phyloP scores from a whole-genome alignment of 2,329 filamentous ascomycete species.

The Bipolaris oryzae region DNA sequence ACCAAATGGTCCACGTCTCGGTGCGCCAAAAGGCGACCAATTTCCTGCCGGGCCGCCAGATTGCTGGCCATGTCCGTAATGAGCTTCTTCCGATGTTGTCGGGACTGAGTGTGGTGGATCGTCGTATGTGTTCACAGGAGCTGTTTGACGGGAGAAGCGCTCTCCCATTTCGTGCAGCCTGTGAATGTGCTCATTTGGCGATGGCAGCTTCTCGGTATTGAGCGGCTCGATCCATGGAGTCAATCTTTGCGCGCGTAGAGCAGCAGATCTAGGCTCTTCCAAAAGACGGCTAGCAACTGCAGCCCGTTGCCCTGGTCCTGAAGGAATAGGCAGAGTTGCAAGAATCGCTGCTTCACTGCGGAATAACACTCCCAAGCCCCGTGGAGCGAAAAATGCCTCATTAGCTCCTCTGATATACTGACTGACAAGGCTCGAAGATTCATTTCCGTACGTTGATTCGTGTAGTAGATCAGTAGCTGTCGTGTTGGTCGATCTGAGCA shows the following conservation, averaged over 20 bases:
- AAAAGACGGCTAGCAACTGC: slow-evolving; percentile 26
- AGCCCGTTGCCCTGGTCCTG: slow-evolving; percentile 29
- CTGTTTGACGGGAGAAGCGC: slow-evolving; percentile 6
- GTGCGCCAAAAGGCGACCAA: slow-evolving; percentile 26
- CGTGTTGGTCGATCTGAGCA: slow-evolving; percentile 26
- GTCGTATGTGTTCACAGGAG: slow-evolving; percentile 8
- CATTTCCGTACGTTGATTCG: neutral
- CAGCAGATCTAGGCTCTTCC: slow-evolving; percentile 17
- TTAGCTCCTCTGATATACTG: slow-evolving; percentile 40
- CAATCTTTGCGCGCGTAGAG: slow-evolving; percentile 32
- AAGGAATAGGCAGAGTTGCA: slow-evolving; percentile 25
- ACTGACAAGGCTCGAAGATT: slow-evolving; percentile 17
- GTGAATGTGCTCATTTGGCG: slow-evolving; percentile 19
- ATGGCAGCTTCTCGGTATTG: slow-evolving; percentile 26
- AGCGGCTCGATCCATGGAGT: slow-evolving; percentile 41
- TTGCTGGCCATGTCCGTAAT: neutral
- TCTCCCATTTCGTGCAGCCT: slow-evolving; percentile 27
- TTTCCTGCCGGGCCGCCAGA: neutral
- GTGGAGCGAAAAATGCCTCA: slow-evolving; percentile 42
- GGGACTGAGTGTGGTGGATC: slow-evolving; percentile 38
- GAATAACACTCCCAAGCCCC: slow-evolving; percentile 36
- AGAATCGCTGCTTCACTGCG: slow-evolving; percentile 32
- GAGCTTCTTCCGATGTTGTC: slow-evolving; percentile 1
- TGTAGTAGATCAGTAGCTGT: slow-evolving; percentile 15
- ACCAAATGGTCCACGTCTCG: slow-evolving; percentile 23